These are phyloP conservation scores for Kandelia obovata DNA, from an alignment of 345 rosid species.

Conservation along the genomic window DNA sequence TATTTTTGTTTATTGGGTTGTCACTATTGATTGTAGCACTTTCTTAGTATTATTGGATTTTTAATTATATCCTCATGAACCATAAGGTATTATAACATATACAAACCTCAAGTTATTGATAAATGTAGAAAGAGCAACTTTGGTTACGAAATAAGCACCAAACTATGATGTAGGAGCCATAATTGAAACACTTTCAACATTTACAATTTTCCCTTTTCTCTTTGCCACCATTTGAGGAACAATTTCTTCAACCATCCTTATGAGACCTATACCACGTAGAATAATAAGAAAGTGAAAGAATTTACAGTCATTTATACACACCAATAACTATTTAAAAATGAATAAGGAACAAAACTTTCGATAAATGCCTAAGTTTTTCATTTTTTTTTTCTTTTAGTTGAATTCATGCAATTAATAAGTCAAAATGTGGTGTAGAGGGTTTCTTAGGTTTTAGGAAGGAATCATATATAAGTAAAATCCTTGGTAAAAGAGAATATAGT, in stretches of 20 bases:
- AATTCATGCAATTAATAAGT: background rate
- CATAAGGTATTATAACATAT: too few species aligned
- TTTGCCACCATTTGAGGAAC: constrained; percentile 78
- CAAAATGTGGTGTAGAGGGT: background rate
- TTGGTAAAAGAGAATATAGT: too few species aligned
- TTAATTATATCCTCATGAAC: background rate
- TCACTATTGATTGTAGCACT: too few species aligned
- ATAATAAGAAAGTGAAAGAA: background rate
- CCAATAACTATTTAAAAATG: background rate
- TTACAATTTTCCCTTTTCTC: constrained; percentile 66
- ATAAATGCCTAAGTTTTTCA: too few species aligned
- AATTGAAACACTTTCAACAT: constrained; percentile 59
- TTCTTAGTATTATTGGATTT: too few species aligned
- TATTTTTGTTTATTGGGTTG: too few species aligned
- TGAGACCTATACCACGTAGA: constrained; percentile 31
- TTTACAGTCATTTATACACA: background rate
- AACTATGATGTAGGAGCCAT: constrained; percentile 64
- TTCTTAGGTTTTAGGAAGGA: too few species aligned
- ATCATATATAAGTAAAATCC: too few species aligned
- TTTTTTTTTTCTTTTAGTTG: background rate
- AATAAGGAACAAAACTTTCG: too few species aligned
- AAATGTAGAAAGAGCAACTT: constrained; percentile 78
- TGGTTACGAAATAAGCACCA: constrained; percentile 68
- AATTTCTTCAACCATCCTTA: constrained; percentile 60
- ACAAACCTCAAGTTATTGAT: constrained; percentile 74